phyloP scores from a whole-genome alignment of 257 asterid genomes.

The Fraxinus pennsylvanica region DNA sequence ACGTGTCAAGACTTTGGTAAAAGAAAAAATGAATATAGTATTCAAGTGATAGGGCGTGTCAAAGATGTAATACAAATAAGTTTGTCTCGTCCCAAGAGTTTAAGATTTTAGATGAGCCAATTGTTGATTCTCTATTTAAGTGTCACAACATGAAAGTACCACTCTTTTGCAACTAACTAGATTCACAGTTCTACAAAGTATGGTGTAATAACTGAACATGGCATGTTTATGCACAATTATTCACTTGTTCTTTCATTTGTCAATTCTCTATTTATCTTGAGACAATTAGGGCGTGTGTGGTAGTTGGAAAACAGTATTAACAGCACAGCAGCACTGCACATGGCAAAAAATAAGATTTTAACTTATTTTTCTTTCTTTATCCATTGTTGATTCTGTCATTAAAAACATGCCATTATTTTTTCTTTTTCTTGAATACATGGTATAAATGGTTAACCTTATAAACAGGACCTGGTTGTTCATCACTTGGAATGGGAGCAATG shows the following conservation, averaged over 20 bases:
- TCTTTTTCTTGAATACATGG: neutral
- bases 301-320: neutral
- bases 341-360: too few relatives aligned
- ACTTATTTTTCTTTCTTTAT: neutral
- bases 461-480: slow-evolving; percentile 54
- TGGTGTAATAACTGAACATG: neutral
- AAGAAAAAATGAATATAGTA: too few relatives aligned
- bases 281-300: neutral
- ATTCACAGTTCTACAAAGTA: neutral
- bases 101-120: too few relatives aligned
- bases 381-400: neutral
- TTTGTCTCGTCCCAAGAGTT: too few relatives aligned
- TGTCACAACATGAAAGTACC: too few relatives aligned
- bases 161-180: neutral
- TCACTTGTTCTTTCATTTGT: neutral
- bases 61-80: too few relatives aligned
- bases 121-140: too few relatives aligned
- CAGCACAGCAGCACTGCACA: too few relatives aligned
- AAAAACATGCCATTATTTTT: neutral
- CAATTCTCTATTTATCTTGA: too few relatives aligned
- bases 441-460: neutral
- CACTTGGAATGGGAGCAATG: slow-evolving; percentile 48
- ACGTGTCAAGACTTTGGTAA: too few relatives aligned
- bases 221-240: neutral
- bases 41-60: too few relatives aligned